Evolutionary conservation across 2,329 filamentous ascomycete genomes (phyloP).

Genomic region (Onygena corvina): DNA sequence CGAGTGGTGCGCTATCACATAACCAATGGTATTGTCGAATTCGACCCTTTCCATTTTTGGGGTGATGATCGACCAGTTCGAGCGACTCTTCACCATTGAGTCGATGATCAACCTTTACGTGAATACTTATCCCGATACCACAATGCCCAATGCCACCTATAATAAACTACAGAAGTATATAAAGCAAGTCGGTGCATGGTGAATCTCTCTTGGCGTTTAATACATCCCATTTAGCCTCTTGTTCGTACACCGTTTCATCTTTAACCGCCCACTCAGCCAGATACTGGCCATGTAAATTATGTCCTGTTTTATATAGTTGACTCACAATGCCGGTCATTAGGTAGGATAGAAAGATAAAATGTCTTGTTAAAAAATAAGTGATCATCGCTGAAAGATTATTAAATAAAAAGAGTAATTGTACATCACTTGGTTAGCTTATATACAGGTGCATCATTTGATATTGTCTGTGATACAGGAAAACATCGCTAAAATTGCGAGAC

Average conservation of each 20-base stretch:
- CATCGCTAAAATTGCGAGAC: no score
- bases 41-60: slow-evolving; percentile 23
- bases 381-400: no score
- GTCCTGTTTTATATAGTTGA: background rate
- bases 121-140: no score
- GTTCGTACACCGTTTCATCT: background rate
- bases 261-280: background rate
- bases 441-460: no score
- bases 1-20: slow-evolving; percentile 28
- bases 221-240: background rate
- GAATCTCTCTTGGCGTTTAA: no score
- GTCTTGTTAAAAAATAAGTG: background rate
- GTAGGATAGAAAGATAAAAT: background rate
- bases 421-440: no score
- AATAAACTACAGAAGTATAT: background rate
- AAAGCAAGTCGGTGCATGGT: background rate
- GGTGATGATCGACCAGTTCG: slow-evolving; percentile 6
- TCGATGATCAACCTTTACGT: background rate
- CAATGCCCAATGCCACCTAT: background rate
- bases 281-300: background rate
- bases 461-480: no score
- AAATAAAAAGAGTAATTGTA: no score
- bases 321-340: background rate
- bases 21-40: slow-evolving; percentile 30
- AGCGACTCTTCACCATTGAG: background rate